phyloP scores from a whole-genome alignment of 1,284 basidiomycete species.

The Cutaneotrichosporon cyanovorans region DNA sequence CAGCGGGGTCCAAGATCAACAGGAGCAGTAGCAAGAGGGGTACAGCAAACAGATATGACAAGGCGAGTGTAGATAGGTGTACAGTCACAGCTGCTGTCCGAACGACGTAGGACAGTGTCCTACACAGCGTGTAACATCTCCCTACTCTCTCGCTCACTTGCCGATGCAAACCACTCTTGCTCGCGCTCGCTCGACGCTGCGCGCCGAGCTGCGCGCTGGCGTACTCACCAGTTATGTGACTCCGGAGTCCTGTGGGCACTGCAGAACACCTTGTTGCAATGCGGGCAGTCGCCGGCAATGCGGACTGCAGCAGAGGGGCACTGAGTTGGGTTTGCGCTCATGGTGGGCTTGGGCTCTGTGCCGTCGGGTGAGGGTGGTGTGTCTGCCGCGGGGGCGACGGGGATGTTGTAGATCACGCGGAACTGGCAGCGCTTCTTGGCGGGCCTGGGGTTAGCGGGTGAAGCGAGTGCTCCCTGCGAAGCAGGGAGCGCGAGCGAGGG shows the following conservation, averaged over 20 bases:
- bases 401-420: slow-evolving; percentile 45
- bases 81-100: neutral
- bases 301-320: slow-evolving; percentile 44
- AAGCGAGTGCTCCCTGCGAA: too few species aligned
- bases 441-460: slow-evolving; percentile 27
- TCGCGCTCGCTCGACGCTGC: too few species aligned
- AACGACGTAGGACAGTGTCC: too few species aligned
- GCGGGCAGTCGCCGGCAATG: slow-evolving; percentile 46
- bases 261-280: slow-evolving; percentile 46
- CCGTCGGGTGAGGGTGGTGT: slow-evolving; percentile 16
- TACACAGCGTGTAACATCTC: neutral
- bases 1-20: slow-evolving; percentile 14
- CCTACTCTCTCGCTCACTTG: too few species aligned
- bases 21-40: neutral
- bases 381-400: slow-evolving; percentile 20
- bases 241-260: slow-evolving; percentile 45
- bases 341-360: slow-evolving; percentile 19
- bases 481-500: too few species aligned
- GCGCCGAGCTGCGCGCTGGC: too few species aligned
- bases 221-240: slow-evolving; percentile 46
- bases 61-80: neutral
- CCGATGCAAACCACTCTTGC: too few species aligned
- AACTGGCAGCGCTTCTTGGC: slow-evolving; percentile 46
- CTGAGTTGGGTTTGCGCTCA: slow-evolving; percentile 40
- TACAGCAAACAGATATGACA: neutral